phyloP scores from a whole-genome alignment of 78 protist species.

The Bigelowiella natans region DNA sequence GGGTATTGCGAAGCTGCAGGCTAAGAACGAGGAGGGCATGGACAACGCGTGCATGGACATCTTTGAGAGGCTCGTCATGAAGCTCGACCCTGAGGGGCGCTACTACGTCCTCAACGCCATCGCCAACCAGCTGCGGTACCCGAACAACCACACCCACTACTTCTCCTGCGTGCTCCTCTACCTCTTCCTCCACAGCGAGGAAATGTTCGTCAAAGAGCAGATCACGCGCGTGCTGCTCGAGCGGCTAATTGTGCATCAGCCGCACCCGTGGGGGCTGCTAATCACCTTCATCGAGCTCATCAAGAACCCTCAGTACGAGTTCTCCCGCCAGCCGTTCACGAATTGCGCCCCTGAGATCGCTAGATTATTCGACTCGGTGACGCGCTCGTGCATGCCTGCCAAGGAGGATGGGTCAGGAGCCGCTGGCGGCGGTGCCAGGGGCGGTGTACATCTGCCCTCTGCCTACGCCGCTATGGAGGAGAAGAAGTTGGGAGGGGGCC shows the following conservation, averaged over 20 bases:
- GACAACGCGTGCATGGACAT: not conserved
- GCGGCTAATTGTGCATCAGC: slow-evolving; percentile 81
- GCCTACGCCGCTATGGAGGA: not conserved
- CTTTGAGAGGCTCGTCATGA: slow-evolving; percentile 32
- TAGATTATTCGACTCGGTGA: slow-evolving; percentile 77
- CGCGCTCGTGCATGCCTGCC: not conserved
- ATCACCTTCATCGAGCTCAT: slow-evolving; percentile 90
- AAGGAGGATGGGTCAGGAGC: too few species aligned
- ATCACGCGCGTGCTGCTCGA: slow-evolving; percentile 84
- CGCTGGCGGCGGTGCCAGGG: too few species aligned
- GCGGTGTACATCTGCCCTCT: too few species aligned
- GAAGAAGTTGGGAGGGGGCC: not conserved
- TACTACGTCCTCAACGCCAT: slow-evolving; percentile 80
- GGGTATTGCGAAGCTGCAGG: slow-evolving; percentile 54
- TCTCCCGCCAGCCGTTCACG: slow-evolving; percentile 71
- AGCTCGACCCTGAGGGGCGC: slow-evolving; percentile 79
- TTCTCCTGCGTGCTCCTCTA: slow-evolving; percentile 79
- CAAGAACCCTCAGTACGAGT: slow-evolving; percentile 72
- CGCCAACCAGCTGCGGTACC: slow-evolving; percentile 91
- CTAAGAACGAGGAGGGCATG: slow-evolving; percentile 18
- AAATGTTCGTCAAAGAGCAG: slow-evolving; percentile 70
- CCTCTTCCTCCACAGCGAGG: slow-evolving; percentile 60
- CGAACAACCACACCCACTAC: slow-evolving; percentile 92
- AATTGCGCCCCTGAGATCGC: slow-evolving; percentile 78
- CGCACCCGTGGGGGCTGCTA: slow-evolving; percentile 98